Base-by-base conservation (phyloP, 1,139 yeast genomes). In the Debaryomyces subglobosus region DNA sequence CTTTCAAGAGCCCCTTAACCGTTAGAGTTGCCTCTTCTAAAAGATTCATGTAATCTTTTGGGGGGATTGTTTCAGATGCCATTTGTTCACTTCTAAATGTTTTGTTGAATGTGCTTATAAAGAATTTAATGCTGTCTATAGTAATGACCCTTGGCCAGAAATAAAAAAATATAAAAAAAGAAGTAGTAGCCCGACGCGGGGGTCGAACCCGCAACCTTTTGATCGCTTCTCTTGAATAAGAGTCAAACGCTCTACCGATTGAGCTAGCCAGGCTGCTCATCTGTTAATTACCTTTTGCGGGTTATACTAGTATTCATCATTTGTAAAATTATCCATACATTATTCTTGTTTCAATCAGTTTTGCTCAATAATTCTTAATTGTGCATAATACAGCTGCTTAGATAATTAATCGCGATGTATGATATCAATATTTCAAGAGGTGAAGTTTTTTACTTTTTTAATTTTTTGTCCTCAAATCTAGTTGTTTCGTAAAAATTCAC, bases 181-280 rank as follows among this genome's bases (percentile, higher is more conserved):
- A n/a, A 40, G 5, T 4, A 32, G 24, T 6, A 64, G 66, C 68
- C 68, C 67, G 64, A 63, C 62, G 66, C 69, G 69, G 69, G 68
- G 69, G 63, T 65, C 69, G 68, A 65, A 64, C 69, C 69, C 69
- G 69, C 65, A 64, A 59, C 69, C 68, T 65, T 65, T 63, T 63
- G 68, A 64, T 64, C 50, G 56, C 58, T 54, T 49, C 53, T 49
- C 51, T 49, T 38, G 36, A 32, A 13, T 54, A 55, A 55, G 58
- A 55, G 58, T 55, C 58, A 55, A 55, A 55, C 58, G 58, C 58
- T 55, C 58, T 55, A 55, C 58, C 58, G 58, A 55, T 55, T 55
- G 58, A 55, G 58, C 59, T 55, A 55, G 51, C 59, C 59, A 55
- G 59, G 59, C 57, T 41, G 35, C 46, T 51, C 33, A 32, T 29